These are phyloP conservation scores for Cyclotella sp. DNA, from an alignment of 108 stramenopile species.

Conservation along the genomic window DNA sequence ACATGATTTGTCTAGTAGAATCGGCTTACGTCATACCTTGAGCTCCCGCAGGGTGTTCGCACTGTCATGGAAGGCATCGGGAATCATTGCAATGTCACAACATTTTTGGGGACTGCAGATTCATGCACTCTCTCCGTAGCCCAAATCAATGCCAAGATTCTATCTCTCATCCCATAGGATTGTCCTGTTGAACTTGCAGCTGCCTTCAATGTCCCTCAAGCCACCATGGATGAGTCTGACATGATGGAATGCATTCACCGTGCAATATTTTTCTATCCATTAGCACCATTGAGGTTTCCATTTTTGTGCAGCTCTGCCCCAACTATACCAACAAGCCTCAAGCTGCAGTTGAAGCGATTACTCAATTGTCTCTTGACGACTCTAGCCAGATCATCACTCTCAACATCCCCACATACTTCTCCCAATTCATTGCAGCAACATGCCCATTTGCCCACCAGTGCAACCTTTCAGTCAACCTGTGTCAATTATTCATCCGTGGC, in stretches of 20 bases:
- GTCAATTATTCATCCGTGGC: neutral
- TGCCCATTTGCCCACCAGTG: neutral
- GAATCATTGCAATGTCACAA: neutral
- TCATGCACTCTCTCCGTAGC: constrained; percentile 5
- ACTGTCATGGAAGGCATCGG: neutral
- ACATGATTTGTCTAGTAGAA: too few relatives aligned
- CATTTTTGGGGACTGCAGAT: constrained; percentile 13
- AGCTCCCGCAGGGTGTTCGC: too few relatives aligned
- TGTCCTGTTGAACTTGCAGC: constrained; percentile 5
- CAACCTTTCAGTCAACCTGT: neutral
- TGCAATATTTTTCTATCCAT: neutral
- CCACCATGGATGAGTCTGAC: neutral
- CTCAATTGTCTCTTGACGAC: neutral
- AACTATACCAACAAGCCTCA: constrained; percentile 9
- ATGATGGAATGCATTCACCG: neutral
- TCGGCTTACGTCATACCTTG: too few relatives aligned
- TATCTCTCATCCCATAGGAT: neutral
- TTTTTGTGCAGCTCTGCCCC: neutral
- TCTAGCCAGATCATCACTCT: neutral
- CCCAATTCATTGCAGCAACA: neutral
- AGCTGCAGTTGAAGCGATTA: constrained; percentile 1
- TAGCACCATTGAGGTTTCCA: neutral
- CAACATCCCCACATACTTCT: neutral
- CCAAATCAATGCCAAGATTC: neutral
- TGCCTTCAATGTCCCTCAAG: neutral